These are phyloP conservation scores for Fagus crenata DNA, from an alignment of 306 rosid genomes.

Conservation along the genomic window DNA sequence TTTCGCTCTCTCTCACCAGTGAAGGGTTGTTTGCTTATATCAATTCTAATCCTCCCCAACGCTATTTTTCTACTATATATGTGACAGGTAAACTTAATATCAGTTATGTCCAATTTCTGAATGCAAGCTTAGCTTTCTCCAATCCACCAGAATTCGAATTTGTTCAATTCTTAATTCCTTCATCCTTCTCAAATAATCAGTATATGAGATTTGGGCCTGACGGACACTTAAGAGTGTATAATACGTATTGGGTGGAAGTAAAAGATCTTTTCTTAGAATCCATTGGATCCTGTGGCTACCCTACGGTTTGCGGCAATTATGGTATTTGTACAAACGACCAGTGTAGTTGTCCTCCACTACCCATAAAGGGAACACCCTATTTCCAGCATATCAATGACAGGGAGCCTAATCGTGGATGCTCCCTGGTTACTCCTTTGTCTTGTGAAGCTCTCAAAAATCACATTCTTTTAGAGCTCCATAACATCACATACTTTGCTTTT, in stretches of 20 bases:
- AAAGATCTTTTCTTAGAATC: not conserved
- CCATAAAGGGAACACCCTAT: not conserved
- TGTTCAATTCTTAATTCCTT: too few species aligned
- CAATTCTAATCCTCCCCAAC: not conserved
- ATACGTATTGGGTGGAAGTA: not conserved
- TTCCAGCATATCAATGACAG: not conserved
- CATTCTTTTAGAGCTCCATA: not conserved
- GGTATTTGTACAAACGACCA: not conserved
- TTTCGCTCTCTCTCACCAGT: slow-evolving; percentile 1
- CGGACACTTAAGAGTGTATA: not conserved
- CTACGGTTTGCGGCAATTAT: not conserved
- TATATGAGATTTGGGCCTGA: not conserved
- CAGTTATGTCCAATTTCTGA: not conserved
- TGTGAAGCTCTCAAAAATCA: not conserved
- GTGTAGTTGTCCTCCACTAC: not conserved
- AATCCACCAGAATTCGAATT: too few species aligned
- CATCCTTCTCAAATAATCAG: too few species aligned
- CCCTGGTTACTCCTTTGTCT: slow-evolving; percentile 7
- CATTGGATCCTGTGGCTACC: not conserved
- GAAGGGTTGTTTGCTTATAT: not conserved
- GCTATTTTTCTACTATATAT: too few species aligned
- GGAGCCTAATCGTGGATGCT: not conserved
- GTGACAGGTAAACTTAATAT: too few species aligned
- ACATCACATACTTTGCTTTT: too few species aligned
- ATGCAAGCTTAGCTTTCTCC: not conserved